A percentile compares a stretch with the other conserved stretches of the same genome.
Evolutionary conservation across 2,329 filamentous ascomycete genomes (phyloP).

Genomic region (Periconia sp.): DNA sequence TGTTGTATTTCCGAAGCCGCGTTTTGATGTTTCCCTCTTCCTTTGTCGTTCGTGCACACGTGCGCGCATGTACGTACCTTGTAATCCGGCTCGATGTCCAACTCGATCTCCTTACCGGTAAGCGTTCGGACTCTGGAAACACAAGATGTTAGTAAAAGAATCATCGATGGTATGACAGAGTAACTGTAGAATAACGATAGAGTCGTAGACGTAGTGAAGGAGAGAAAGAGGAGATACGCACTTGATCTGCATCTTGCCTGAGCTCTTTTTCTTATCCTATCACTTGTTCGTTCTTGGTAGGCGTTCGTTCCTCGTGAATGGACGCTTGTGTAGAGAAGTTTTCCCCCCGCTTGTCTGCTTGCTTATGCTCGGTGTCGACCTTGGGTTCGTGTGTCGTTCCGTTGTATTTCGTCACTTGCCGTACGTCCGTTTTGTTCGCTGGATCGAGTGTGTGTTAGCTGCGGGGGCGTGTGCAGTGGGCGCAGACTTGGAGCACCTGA

Average conservation of each 20-base stretch:
- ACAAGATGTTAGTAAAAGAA: conserved; percentile 13
- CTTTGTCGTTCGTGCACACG: neutral
- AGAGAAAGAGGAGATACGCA: conserved; percentile 9
- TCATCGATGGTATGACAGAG: too few relatives aligned
- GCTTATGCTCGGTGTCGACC: too few relatives aligned
- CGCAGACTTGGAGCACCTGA: too few relatives aligned
- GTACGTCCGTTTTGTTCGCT: too few relatives aligned
- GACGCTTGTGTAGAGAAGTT: too few relatives aligned
- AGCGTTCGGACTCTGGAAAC: conserved; percentile 85
- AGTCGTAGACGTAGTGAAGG: too few relatives aligned
- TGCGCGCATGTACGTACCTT: conserved; percentile 62
- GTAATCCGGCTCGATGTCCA: conserved; percentile 93
- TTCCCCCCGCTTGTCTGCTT: too few relatives aligned
- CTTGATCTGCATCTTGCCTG: conserved; percentile 41
- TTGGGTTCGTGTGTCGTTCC: too few relatives aligned
- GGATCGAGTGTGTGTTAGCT: too few relatives aligned
- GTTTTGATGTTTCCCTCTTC: neutral
- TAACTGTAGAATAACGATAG: too few relatives aligned
- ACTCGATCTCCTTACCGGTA: conserved; percentile 97
- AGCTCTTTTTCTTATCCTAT: neutral
- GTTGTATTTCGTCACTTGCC: too few relatives aligned
- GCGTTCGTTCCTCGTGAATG: neutral
- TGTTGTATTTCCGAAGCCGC: neutral
- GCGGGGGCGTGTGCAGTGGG: too few relatives aligned
- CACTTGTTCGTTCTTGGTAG: neutral